Evolutionary conservation across 179 eudicot genomes (phyloP), one percentile per base, ranked within the genome.

Genomic region (Actinidia chinensis): DNA sequence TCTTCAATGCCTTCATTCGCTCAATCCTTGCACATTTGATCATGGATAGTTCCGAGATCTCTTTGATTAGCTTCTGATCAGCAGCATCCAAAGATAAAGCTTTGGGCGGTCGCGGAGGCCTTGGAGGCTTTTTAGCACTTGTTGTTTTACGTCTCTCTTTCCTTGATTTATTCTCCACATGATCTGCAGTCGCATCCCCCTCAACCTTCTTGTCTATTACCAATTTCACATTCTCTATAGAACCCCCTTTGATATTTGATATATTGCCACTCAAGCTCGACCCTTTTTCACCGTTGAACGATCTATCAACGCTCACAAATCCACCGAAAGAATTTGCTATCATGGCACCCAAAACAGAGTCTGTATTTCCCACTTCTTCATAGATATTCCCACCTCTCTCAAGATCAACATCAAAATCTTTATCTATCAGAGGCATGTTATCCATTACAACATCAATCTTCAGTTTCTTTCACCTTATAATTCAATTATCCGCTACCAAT

Each of bases 1-100:
- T 90, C 94, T 89, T 93, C 85, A 90, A 50, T 15, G 91, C 97
- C 85, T 91, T 93, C 91, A 90, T 89, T 46, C 97, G 85, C 79
- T 91, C 94, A 25, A 85, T 76, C 79, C 93, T 83, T 5, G 97
- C 91, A 40, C 91, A 89, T 76, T 90, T 93, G 77, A 88, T 81
- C 84, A 76, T 89, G 36, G 93, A 90, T 55, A 93, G 79, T 67
- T 91, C 90, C 64, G 91, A 82, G 72, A 93, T 81, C 75, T 93
- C 97, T 79, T 84, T 93, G 47, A 93, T 90, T 58, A 91, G 82
- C 86, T 89, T 93, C 80, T 91, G 97, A 80, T 93, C 97, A 52
- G 91, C 82, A 51, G 97, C 90, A 84, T 91, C 91, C 85, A 93
- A 74, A 1, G 94, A 90, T 68, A 90, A 68, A 65, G 92, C 87